Evolutionary conservation across 116 monocot genomes (phyloP).

Genomic region (Thalassia testudinum): DNA sequence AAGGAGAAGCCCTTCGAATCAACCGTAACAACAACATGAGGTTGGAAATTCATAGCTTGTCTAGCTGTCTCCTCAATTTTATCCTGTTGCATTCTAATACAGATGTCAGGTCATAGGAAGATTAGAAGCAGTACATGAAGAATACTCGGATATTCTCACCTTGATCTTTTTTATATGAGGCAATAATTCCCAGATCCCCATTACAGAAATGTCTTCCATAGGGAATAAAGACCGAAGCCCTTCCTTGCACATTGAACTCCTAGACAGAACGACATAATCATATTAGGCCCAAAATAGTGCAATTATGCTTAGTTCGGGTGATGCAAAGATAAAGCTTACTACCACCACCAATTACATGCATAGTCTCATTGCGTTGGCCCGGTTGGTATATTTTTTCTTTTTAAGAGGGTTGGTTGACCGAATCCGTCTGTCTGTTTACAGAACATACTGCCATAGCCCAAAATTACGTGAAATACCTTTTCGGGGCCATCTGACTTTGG

Average conservation of each 20-base stretch:
- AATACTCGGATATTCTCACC: constrained; percentile 23
- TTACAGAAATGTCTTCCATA: constrained; percentile 91
- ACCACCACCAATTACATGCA: no score
- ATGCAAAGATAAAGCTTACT: no score
- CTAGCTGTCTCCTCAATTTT: constrained; percentile 43
- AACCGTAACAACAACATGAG: constrained; percentile 86
- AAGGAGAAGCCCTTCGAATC: constrained; percentile 96
- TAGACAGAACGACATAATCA: constrained; percentile 6
- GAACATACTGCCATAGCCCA: no score
- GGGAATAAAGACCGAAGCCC: constrained; percentile 70
- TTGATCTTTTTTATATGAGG: constrained; percentile 64
- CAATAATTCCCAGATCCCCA: constrained; percentile 88
- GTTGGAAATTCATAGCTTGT: constrained; percentile 41
- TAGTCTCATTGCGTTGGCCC: no score
- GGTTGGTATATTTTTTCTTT: no score
- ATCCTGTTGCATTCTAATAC: constrained; percentile 17
- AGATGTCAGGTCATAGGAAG: neutral
- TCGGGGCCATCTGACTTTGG: no score
- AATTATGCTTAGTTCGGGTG: neutral
- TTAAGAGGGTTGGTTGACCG: no score
- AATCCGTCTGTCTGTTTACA: no score
- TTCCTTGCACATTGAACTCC: constrained; percentile 56
- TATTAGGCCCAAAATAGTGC: neutral
- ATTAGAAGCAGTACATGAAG: constrained; percentile 1
- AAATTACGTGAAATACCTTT: no score